Percentiles rank a stretch among this genome's conserved stretches.
Conservation (phyloP, 139 green algal genomes). For the Marvania coccoides region DNA sequence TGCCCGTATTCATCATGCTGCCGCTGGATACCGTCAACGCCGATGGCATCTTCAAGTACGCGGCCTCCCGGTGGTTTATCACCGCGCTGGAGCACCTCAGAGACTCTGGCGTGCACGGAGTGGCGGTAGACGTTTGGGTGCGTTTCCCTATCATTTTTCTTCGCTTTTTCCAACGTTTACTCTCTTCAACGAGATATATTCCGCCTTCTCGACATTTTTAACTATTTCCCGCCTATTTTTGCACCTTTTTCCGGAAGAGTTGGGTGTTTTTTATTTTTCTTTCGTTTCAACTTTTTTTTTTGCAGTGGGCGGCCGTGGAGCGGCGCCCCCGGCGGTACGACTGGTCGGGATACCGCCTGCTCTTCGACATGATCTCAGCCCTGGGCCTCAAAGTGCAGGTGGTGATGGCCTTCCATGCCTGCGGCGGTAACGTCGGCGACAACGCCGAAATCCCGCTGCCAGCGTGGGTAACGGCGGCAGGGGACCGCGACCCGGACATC, state of each 20-base stretch:
- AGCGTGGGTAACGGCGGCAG: constrained; percentile 71
- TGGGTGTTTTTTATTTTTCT: too few species aligned
- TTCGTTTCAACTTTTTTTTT: neutral
- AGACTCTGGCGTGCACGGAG: constrained; percentile 63
- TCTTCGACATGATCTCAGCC: constrained; percentile 63
- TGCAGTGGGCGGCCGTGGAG: constrained; percentile 87
- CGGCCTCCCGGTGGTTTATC: constrained; percentile 54
- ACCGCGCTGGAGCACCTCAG: constrained; percentile 60
- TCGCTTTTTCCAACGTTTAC: too few species aligned
- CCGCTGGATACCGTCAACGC: constrained; percentile 84
- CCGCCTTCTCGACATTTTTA: too few species aligned
- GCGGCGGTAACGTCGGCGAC: constrained; percentile 91
- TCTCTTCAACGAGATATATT: too few species aligned
- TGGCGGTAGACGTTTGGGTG: constrained; percentile 87
- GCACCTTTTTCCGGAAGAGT: too few species aligned
- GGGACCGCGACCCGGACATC: constrained; percentile 70
- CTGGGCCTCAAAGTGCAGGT: constrained; percentile 78
- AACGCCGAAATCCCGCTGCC: constrained; percentile 70
- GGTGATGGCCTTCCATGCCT: constrained; percentile 91
- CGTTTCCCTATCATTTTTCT: too few species aligned
- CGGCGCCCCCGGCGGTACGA: constrained; percentile 65
- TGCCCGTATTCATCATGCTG: constrained; percentile 83
- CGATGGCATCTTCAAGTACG: constrained; percentile 67
- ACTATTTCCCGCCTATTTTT: too few species aligned
- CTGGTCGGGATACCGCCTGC: constrained; percentile 73